phyloP scores from a whole-genome alignment of 176 grass and related monocot genomes.

The Cenchrus purpureus region DNA sequence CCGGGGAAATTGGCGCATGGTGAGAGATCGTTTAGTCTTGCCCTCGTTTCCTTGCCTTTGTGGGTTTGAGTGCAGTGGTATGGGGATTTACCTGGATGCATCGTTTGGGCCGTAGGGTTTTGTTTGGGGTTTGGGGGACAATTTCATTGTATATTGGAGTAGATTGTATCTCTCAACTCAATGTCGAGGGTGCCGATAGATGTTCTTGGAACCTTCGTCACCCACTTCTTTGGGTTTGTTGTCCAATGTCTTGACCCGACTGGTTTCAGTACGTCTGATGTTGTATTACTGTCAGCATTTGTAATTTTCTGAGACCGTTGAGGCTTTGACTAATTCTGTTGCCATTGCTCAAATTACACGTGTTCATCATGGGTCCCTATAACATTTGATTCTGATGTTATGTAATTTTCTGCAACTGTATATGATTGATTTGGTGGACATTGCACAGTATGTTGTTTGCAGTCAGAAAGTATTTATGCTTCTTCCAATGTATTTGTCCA shows the following conservation, averaged over 20 bases:
- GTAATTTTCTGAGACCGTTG: not conserved
- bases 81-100: not conserved
- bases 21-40: not conserved
- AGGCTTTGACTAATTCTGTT: not conserved
- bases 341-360: not conserved
- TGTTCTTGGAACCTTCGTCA: not conserved
- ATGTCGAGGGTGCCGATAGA: not conserved
- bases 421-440: not conserved
- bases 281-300: not conserved
- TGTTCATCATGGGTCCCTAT: not conserved
- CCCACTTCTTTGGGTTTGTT: too few species aligned
- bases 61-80: not conserved
- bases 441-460: not conserved
- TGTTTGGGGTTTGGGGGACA: constrained; percentile 23
- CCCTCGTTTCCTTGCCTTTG: not conserved
- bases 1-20: not conserved
- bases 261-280: not conserved
- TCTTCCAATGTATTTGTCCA: not conserved
- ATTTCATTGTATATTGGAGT: not conserved
- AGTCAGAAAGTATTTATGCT: constrained; percentile 10
- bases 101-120: not conserved
- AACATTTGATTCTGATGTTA: not conserved
- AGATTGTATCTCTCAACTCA: not conserved
- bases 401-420: not conserved
- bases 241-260: not conserved